These are phyloP conservation scores for Strobilomyces echinocephalus DNA, from an alignment of 768 basidiomycete genomes.

Conservation along the genomic window DNA sequence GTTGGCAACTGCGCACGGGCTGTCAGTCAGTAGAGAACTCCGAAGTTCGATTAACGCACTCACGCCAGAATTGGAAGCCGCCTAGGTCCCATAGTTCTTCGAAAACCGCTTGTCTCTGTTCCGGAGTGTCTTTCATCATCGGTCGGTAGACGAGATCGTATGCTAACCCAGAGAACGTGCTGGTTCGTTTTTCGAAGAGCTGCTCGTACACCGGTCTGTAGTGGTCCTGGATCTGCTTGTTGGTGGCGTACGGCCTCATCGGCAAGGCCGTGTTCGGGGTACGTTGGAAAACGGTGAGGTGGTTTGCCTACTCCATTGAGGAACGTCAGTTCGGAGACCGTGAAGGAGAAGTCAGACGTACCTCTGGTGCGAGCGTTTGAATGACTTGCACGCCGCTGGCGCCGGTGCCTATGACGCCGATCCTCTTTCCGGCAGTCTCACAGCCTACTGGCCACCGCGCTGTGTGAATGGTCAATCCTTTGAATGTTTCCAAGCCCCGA, in stretches of 20 bases:
- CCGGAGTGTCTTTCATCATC: slow-evolving; percentile 5
- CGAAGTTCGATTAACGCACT: not conserved
- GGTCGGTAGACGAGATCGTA: slow-evolving; percentile 7
- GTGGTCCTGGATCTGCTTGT: slow-evolving; percentile 9
- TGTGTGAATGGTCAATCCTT: slow-evolving; percentile 4
- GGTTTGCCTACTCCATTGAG: not conserved
- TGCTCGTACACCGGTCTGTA: slow-evolving; percentile 6
- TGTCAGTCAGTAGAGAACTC: not conserved
- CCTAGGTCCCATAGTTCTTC: slow-evolving; percentile 7
- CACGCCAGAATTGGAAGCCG: slow-evolving; percentile 4
- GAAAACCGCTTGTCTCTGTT: slow-evolving; percentile 4
- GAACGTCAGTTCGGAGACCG: not conserved
- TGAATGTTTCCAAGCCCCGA: slow-evolving; percentile 4
- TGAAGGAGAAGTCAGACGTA: not conserved
- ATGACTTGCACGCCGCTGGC: not conserved
- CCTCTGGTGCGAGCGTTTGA: slow-evolving; percentile 4
- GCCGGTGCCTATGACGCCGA: not conserved
- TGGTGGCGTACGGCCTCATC: slow-evolving; percentile 2
- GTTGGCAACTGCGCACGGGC: not conserved
- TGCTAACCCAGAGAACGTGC: not conserved
- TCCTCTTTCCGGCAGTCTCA: slow-evolving; percentile 6
- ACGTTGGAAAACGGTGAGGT: slow-evolving; percentile 11
- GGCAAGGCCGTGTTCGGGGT: slow-evolving; percentile 8
- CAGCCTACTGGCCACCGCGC: slow-evolving; percentile 5
- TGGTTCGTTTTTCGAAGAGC: slow-evolving; percentile 1